A percentile compares a stretch with the other conserved stretches of the same genome.
These are phyloP conservation scores for Podaxis carcinomalis DNA, from an alignment of 768 basidiomycete genomes.

Conservation along the genomic window DNA sequence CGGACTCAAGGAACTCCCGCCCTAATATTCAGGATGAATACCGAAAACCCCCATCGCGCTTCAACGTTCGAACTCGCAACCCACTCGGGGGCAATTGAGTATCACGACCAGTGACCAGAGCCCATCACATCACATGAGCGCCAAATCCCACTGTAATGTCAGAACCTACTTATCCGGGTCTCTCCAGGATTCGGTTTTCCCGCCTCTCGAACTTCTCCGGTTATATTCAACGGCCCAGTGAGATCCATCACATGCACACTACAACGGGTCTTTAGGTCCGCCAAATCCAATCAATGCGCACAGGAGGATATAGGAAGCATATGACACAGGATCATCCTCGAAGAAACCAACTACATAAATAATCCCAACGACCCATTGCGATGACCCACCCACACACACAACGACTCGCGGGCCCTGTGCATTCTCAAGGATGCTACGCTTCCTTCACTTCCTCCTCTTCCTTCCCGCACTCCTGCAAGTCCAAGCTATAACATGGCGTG, in stretches of 20 bases:
- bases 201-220: background rate
- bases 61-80: background rate
- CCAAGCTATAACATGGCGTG: slow-evolving; percentile 42
- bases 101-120: no score
- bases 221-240: background rate
- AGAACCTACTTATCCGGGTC: background rate
- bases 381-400: background rate
- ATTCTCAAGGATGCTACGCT: background rate
- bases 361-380: background rate
- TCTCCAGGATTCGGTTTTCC: slow-evolving; percentile 1
- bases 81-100: background rate
- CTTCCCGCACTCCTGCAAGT: slow-evolving; percentile 9
- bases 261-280: background rate
- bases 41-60: background rate
- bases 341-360: slow-evolving; percentile 3
- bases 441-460: background rate
- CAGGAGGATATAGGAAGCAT: background rate
- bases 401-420: background rate
- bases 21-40: background rate
- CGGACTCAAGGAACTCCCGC: background rate
- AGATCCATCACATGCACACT: background rate
- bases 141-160: background rate
- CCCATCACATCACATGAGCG: slow-evolving; percentile 4
- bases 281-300: background rate
- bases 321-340: slow-evolving; percentile 9